A percentile compares a stretch with the other conserved stretches of the same genome.
phyloP scores from a whole-genome alignment of 2,329 filamentous ascomycete genomes.

The Falciphora oryzae region DNA sequence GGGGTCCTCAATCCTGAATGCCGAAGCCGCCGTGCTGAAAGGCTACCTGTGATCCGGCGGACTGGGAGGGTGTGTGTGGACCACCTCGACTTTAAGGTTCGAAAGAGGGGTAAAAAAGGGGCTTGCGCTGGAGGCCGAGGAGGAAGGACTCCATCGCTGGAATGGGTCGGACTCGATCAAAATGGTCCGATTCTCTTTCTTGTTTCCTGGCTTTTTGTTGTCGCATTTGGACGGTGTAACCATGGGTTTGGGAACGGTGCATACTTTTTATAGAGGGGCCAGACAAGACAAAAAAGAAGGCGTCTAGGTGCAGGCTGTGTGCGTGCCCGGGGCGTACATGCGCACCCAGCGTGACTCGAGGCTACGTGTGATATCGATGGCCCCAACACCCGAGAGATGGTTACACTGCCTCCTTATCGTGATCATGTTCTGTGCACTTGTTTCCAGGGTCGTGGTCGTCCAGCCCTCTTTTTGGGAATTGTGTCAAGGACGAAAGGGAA shows the following conservation, averaged over 20 bases:
- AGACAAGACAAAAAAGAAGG: background rate
- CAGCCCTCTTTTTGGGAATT: background rate
- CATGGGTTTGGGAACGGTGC: background rate
- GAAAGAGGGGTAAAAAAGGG: background rate
- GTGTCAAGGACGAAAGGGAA: background rate
- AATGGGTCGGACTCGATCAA: no score
- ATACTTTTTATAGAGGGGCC: background rate
- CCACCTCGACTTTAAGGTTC: background rate
- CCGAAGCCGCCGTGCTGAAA: conserved; percentile 86
- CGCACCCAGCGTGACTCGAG: background rate
- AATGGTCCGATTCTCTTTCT: background rate
- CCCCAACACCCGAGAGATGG: background rate
- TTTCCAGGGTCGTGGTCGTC: background rate
- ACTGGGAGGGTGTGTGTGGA: background rate
- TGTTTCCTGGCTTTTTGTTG: background rate
- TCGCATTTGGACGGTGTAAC: background rate
- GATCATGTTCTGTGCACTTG: background rate
- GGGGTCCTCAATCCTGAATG: conserved; percentile 93
- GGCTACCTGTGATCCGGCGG: conserved; percentile 58
- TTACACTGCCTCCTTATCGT: background rate
- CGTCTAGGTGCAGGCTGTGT: background rate
- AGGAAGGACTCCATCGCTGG: no score
- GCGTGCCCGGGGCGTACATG: background rate
- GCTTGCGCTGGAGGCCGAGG: no score
- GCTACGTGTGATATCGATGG: background rate